These are phyloP conservation scores for Pyrenula aspistea DNA, from an alignment of 495 filamentous ascomycete species.

Conservation along the genomic window DNA sequence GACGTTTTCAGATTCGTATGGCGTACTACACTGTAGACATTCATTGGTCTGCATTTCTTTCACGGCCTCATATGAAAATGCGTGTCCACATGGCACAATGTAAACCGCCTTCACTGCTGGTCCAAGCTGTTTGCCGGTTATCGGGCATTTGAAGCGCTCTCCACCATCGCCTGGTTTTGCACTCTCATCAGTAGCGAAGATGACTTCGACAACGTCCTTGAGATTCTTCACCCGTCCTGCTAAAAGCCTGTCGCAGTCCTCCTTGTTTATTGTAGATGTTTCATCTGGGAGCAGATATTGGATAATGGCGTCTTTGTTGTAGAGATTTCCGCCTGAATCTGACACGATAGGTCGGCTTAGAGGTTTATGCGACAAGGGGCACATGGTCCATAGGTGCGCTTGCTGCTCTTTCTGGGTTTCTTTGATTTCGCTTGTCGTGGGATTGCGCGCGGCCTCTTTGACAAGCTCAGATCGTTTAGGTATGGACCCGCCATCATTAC, in stretches of 20 bases:
- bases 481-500: slow-evolving; percentile 92
- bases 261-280: slow-evolving; percentile 33
- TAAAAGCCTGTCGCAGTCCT: slow-evolving; percentile 55
- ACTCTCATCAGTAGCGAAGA: slow-evolving; percentile 49
- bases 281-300: slow-evolving; percentile 65
- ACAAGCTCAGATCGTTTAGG: slow-evolving; percentile 93
- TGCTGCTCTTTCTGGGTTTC: slow-evolving; percentile 73
- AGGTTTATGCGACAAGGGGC: slow-evolving; percentile 69
- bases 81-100: slow-evolving; percentile 90
- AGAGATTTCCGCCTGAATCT: slow-evolving; percentile 74
- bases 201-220: slow-evolving; percentile 81
- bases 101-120: slow-evolving; percentile 73
- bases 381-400: slow-evolving; percentile 73
- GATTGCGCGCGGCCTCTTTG: slow-evolving; percentile 68
- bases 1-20: slow-evolving; percentile 64
- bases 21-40: slow-evolving; percentile 59
- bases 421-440: slow-evolving; percentile 81
- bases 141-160: slow-evolving; percentile 68
- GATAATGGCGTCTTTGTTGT: slow-evolving; percentile 88
- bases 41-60: slow-evolving; percentile 58
- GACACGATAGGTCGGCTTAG: slow-evolving; percentile 68
- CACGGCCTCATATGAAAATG: slow-evolving; percentile 74
- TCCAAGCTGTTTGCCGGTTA: slow-evolving; percentile 79
- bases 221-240: slow-evolving; percentile 65
- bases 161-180: slow-evolving; percentile 28